A percentile compares a stretch with the other conserved stretches of the same genome.
Evolutionary conservation across 2,329 filamentous ascomycete genomes (phyloP).

Genomic region (Cyclaneusma minus): DNA sequence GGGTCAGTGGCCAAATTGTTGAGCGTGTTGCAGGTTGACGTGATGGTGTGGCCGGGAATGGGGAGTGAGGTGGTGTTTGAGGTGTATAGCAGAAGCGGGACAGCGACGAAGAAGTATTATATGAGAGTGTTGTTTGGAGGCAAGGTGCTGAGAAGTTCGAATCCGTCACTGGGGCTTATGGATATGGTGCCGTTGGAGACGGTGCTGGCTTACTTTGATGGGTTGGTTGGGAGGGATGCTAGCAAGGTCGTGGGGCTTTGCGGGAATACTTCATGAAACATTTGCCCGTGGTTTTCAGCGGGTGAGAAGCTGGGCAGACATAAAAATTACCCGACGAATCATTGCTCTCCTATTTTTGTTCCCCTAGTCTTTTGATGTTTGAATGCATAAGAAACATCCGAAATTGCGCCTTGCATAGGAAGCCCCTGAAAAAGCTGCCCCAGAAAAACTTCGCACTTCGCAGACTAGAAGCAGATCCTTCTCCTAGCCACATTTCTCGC

Average conservation of each 20-base stretch:
- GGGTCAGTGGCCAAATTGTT: conserved; percentile 54
- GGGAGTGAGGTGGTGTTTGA: conserved; percentile 67
- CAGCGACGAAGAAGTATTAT: conserved; percentile 24
- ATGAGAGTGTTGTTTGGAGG: conserved; percentile 60
- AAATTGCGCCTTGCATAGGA: too few relatives aligned
- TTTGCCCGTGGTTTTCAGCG: too few relatives aligned
- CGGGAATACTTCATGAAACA: too few relatives aligned
- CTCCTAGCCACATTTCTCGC: too few relatives aligned
- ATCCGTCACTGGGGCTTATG: conserved; percentile 49
- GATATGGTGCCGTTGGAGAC: conserved; percentile 55
- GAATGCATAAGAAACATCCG: too few relatives aligned
- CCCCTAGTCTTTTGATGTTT: too few relatives aligned
- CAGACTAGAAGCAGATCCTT: too few relatives aligned
- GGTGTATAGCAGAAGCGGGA: conserved; percentile 31
- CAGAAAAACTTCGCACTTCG: too few relatives aligned
- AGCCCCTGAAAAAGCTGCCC: too few relatives aligned
- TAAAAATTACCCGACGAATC: too few relatives aligned
- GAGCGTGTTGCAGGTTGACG: conserved; percentile 53
- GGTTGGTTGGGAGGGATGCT: conserved; percentile 41
- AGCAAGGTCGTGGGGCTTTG: conserved; percentile 25
- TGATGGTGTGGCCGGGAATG: conserved; percentile 79
- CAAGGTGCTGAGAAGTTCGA: conserved; percentile 48
- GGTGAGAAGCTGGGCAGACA: too few relatives aligned
- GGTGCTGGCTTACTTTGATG: conserved; percentile 56
- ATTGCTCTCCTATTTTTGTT: too few relatives aligned